Percentiles rank a stretch among this genome's conserved stretches.
These are phyloP conservation scores for Grosmannia clavigera DNA, from an alignment of 2,329 filamentous ascomycete genomes.

Conservation along the genomic window DNA sequence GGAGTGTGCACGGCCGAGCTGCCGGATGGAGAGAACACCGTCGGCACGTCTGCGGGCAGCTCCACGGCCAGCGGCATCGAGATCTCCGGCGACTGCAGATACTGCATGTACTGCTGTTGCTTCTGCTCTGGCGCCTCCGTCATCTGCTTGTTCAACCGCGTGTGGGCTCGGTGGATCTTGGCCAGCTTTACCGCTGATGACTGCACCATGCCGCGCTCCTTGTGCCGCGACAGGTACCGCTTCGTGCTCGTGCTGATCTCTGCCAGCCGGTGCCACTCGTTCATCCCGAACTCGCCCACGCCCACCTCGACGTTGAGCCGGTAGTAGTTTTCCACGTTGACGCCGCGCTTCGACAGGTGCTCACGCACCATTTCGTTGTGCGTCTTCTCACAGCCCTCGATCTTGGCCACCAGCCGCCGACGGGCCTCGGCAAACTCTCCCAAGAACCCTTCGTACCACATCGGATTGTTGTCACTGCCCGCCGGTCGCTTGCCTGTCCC, in stretches of 20 bases:
- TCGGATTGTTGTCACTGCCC: slow-evolving; percentile 50
- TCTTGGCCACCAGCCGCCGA: slow-evolving; percentile 73
- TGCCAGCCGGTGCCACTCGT: slow-evolving; percentile 88
- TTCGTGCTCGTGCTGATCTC: slow-evolving; percentile 91
- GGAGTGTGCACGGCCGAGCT: slow-evolving; percentile 22
- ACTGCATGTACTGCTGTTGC: neutral
- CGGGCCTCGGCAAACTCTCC: slow-evolving; percentile 88
- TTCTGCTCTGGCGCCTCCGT: slow-evolving; percentile 22
- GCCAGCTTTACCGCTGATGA: slow-evolving; percentile 69
- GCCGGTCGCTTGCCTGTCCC: slow-evolving; percentile 78
- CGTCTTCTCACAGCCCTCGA: slow-evolving; percentile 86
- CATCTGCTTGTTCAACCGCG: slow-evolving; percentile 28
- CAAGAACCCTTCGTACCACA: slow-evolving; percentile 91
- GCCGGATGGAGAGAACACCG: slow-evolving; percentile 6
- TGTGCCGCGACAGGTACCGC: slow-evolving; percentile 62
- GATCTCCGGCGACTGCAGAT: slow-evolving; percentile 25
- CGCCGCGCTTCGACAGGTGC: slow-evolving; percentile 61
- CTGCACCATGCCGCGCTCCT: slow-evolving; percentile 65
- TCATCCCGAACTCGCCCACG: slow-evolving; percentile 96
- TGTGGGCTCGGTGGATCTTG: slow-evolving; percentile 67
- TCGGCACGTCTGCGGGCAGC: slow-evolving; percentile 43
- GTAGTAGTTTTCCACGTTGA: slow-evolving; percentile 85
- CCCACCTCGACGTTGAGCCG: slow-evolving; percentile 94
- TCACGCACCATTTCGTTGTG: slow-evolving; percentile 78
- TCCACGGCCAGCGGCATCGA: slow-evolving; percentile 40